Conservation (phyloP, 1,139 yeast genomes). For the Pichia sp. region DNA sequence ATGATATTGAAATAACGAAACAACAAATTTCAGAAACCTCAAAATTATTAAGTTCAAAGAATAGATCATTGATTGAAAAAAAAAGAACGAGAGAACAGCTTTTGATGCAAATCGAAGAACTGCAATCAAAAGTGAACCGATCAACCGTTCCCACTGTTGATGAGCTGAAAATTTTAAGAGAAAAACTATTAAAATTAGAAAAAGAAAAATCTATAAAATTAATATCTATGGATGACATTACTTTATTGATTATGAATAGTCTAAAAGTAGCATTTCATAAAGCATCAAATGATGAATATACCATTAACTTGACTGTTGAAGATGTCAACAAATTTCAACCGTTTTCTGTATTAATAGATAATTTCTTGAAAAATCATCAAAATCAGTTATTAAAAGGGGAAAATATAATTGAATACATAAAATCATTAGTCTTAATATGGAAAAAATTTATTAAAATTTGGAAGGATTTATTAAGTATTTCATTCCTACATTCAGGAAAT, state of each 20-base stretch:
- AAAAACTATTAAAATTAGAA: conserved; percentile 8
- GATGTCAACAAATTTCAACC: conserved; percentile 8
- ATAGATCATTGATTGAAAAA: neutral
- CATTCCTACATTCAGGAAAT: conserved; percentile 7
- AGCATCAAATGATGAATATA: neutral
- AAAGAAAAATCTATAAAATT: conserved; percentile 6
- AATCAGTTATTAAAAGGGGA: neutral
- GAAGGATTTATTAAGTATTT: conserved; percentile 13
- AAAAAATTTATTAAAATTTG: conserved; percentile 7
- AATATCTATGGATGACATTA: conserved; percentile 1
- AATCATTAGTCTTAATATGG: conserved; percentile 7
- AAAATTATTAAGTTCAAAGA: neutral
- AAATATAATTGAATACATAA: neutral
- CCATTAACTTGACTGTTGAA: neutral
- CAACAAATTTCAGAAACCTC: conserved; percentile 1
- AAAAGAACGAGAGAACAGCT: conserved; percentile 4
- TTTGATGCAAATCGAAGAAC: conserved; percentile 6
- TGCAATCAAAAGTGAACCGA: conserved; percentile 1
- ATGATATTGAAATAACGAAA: conserved; percentile 1
- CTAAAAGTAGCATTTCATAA: conserved; percentile 1
- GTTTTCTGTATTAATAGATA: conserved; percentile 3
- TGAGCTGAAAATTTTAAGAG: conserved; percentile 4
- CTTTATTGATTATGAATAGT: conserved; percentile 3
- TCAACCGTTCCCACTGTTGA: conserved; percentile 8
- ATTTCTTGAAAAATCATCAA: conserved; percentile 4